phyloP scores from a whole-genome alignment of 2,329 filamentous ascomycete species.

The Ophiostoma novo-ulmi region DNA sequence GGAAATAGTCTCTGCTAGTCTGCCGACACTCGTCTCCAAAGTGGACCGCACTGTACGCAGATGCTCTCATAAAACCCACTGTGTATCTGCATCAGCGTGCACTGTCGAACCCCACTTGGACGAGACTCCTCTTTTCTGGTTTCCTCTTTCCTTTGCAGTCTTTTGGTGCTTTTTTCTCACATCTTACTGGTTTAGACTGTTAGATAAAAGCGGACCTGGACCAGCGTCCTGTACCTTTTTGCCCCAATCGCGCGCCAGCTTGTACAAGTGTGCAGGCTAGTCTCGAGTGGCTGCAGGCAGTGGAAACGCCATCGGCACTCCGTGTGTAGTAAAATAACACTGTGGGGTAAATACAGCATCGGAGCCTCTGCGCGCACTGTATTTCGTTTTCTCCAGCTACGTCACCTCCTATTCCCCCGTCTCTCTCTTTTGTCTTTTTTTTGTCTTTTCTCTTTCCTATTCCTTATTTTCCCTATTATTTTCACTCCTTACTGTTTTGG shows the following conservation, averaged over 20 bases:
- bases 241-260: constrained; percentile 4
- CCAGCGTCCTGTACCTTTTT: background rate
- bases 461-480: constrained; percentile 19
- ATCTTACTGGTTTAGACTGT: background rate
- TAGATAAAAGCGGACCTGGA: background rate
- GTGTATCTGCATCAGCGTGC: background rate
- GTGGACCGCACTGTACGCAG: background rate
- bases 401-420: constrained; percentile 25
- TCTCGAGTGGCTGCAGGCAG: constrained; percentile 2
- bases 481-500: constrained; percentile 16
- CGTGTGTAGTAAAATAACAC: background rate
- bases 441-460: background rate
- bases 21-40: background rate
- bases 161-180: background rate
- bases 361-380: background rate
- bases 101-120: background rate
- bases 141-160: background rate
- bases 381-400: constrained; percentile 28
- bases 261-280: constrained; percentile 7
- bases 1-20: background rate
- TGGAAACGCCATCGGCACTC: background rate
- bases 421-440: background rate
- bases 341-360: background rate
- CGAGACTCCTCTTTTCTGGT: background rate
- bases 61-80: background rate